Evolutionary conservation across 2,329 filamentous ascomycete species (phyloP).

Genomic region (Sporothrix euskadiensis): DNA sequence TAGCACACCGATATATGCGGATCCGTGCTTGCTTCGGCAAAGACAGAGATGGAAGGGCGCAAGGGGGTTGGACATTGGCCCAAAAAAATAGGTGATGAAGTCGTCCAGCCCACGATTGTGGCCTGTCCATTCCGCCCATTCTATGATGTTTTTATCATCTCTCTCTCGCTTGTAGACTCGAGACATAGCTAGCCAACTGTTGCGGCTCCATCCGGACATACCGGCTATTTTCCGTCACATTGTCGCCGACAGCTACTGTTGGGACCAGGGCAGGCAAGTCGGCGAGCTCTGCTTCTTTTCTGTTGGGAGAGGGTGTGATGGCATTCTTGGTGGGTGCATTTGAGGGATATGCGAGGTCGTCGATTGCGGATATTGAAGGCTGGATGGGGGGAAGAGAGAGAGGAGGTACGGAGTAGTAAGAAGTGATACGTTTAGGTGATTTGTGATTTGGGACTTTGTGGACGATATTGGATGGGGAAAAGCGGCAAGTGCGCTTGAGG

Average conservation of each 20-base stretch:
- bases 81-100: background rate
- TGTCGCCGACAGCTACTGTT: background rate
- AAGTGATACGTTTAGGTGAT: background rate
- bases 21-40: background rate
- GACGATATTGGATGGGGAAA: background rate
- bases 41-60: background rate
- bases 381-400: background rate
- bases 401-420: background rate
- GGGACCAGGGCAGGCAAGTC: background rate
- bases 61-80: background rate
- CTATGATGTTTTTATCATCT: too few species aligned
- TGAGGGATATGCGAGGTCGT: background rate
- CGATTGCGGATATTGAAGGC: background rate
- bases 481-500: slow-evolving; percentile 14
- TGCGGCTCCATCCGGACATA: slow-evolving; percentile 5
- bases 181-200: background rate
- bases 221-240: background rate
- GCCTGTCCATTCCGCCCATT: background rate
- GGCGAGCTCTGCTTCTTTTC: background rate
- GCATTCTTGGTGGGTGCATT: background rate
- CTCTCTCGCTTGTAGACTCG: background rate
- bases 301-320: background rate
- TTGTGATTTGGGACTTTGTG: background rate
- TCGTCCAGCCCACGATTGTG: background rate
- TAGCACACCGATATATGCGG: slow-evolving; percentile 4